phyloP scores from a whole-genome alignment of 2,329 filamentous ascomycete species.

The Xylogone sp. region DNA sequence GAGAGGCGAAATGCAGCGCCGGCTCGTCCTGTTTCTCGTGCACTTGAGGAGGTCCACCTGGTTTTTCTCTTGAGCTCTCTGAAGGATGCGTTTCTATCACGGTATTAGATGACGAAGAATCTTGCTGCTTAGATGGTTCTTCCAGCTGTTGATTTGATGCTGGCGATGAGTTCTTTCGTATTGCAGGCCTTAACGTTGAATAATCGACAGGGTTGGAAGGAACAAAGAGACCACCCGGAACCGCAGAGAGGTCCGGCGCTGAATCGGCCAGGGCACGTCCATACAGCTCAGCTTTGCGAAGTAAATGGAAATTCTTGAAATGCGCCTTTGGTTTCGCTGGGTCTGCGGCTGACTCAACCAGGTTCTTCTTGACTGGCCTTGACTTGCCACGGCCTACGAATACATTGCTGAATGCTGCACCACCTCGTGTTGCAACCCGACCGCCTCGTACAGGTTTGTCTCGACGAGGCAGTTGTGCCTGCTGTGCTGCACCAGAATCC shows the following conservation, averaged over 20 bases:
- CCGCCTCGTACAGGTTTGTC: conserved; percentile 22
- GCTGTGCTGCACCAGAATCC: background rate
- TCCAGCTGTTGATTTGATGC: background rate
- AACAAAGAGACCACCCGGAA: conserved; percentile 18
- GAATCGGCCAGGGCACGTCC: conserved; percentile 41
- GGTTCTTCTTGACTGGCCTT: conserved; percentile 21
- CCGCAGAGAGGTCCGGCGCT: conserved; percentile 32
- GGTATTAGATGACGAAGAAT: background rate
- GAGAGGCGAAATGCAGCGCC: background rate
- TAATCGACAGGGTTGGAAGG: conserved; percentile 15
- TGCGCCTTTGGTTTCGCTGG: conserved; percentile 35
- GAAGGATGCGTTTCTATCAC: background rate
- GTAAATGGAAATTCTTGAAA: conserved; percentile 34
- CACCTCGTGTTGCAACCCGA: conserved; percentile 13
- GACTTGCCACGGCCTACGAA: conserved; percentile 40
- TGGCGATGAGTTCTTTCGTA: conserved; percentile 4
- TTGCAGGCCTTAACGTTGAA: conserved; percentile 9
- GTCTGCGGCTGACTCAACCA: conserved; percentile 33
- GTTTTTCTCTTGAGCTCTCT: background rate
- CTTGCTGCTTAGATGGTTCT: background rate
- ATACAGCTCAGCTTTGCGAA: conserved; percentile 38
- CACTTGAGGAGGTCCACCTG: background rate
- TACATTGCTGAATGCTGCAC: conserved; percentile 33
- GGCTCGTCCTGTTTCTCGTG: background rate
- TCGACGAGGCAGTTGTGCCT: conserved; percentile 8